phyloP scores from a whole-genome alignment of 2,329 filamentous ascomycete genomes.

The Fusarium neocosmosporiellum region DNA sequence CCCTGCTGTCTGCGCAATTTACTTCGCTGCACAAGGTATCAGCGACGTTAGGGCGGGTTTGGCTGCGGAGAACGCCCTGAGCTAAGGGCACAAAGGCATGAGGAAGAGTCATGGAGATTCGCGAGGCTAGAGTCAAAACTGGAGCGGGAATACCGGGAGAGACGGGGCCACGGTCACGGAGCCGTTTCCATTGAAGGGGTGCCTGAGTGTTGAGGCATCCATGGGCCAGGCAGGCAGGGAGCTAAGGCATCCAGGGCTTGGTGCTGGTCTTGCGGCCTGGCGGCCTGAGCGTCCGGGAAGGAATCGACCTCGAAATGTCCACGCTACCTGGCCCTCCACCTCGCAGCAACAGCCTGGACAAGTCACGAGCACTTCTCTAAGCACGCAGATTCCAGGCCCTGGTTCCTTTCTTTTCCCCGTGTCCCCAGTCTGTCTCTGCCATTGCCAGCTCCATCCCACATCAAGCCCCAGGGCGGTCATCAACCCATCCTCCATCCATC shows the following conservation, averaged over 20 bases:
- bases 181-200: not conserved
- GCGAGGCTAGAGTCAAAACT: constrained; percentile 1
- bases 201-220: constrained; percentile 17
- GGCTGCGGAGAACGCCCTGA: constrained; percentile 16
- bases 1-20: constrained; percentile 7
- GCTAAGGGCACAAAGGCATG: constrained; percentile 13
- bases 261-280: constrained; percentile 3
- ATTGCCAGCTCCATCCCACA: constrained; percentile 2
- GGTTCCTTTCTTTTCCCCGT: not conserved
- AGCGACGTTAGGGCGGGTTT: not conserved
- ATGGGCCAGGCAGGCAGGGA: not conserved
- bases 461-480: constrained; percentile 12
- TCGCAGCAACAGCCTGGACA: not conserved
- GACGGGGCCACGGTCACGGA: constrained; percentile 2
- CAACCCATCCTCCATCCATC: constrained; percentile 18
- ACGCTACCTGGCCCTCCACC: constrained; percentile 1
- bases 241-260: not conserved
- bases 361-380: not conserved
- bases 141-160: constrained; percentile 8
- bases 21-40: constrained; percentile 13
- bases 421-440: not conserved
- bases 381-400: constrained; percentile 5
- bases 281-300: constrained; percentile 20
- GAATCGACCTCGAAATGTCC: constrained; percentile 1
- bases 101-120: constrained; percentile 4